Evolutionary conservation across 352 stramenopile genomes (phyloP).

Genomic region (Aphanomyces cochlioides): DNA sequence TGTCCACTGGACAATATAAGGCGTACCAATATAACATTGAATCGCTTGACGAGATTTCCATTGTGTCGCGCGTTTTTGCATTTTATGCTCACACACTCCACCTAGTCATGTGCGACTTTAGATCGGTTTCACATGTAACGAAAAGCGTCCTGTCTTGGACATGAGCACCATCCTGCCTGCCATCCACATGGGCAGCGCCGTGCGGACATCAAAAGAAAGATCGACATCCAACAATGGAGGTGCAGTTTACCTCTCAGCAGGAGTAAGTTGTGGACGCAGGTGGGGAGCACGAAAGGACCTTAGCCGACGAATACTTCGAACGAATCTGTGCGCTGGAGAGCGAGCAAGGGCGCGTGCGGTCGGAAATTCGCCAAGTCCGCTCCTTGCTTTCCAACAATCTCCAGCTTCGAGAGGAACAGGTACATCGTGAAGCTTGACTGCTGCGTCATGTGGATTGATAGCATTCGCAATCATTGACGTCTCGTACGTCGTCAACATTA

Average conservation of each 20-base stretch:
- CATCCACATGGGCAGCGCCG: slow-evolving; percentile 11
- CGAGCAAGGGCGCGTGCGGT: slow-evolving; percentile 54
- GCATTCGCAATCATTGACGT: not conserved
- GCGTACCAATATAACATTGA: no score
- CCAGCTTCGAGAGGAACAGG: slow-evolving; percentile 34
- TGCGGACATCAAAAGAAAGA: not conserved
- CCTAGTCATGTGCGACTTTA: no score
- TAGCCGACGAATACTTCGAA: slow-evolving; percentile 34
- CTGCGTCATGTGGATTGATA: not conserved
- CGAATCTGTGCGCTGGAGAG: slow-evolving; percentile 49
- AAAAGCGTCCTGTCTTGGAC: no score
- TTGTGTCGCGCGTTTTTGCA: not conserved
- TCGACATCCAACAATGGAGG: no score
- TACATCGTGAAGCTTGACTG: slow-evolving; percentile 2
- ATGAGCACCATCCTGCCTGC: slow-evolving; percentile 22
- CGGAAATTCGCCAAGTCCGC: slow-evolving; percentile 53
- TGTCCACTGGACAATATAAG: no score
- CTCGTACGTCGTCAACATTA: not conserved
- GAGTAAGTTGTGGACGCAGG: not conserved
- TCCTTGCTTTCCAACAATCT: slow-evolving; percentile 55
- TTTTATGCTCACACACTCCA: not conserved
- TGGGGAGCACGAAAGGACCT: slow-evolving; percentile 17
- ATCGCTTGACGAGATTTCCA: no score
- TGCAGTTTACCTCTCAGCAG: no score
- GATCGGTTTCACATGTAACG: no score